A percentile compares a stretch with the other conserved stretches of the same genome.
Evolutionary conservation across 371 early-diverging fungal species (phyloP).

Genomic region (Mucor velutinosus): DNA sequence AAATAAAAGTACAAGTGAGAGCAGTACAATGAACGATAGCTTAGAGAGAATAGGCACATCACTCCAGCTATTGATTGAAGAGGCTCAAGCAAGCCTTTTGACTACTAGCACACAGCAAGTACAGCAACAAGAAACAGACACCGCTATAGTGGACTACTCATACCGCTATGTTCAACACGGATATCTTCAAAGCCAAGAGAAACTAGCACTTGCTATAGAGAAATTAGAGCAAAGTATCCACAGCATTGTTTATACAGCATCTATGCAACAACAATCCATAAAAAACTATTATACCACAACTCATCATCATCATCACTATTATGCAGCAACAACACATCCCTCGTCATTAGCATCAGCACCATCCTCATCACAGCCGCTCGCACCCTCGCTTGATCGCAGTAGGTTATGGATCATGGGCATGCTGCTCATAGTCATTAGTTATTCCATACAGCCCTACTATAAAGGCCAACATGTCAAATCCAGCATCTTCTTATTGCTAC

Average conservation of each 20-base stretch:
- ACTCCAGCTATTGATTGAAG: slow-evolving; percentile 14
- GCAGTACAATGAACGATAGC: slow-evolving; percentile 10
- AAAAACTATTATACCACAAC: background rate
- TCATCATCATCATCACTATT: background rate
- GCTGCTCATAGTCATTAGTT: background rate
- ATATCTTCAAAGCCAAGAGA: slow-evolving; percentile 11
- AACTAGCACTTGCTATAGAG: slow-evolving; percentile 6
- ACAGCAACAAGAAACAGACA: background rate
- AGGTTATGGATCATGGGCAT: background rate
- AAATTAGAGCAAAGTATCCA: slow-evolving; percentile 16
- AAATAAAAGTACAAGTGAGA: background rate
- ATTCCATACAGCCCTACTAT: background rate
- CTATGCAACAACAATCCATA: background rate
- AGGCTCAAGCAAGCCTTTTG: slow-evolving; percentile 19
- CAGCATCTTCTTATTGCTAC: background rate
- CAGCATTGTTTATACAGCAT: background rate
- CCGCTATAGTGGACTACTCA: background rate
- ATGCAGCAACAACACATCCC: background rate
- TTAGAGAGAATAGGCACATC: slow-evolving; percentile 15
- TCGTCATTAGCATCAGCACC: background rate
- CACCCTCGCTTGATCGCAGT: background rate
- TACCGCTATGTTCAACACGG: background rate
- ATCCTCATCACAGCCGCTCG: background rate
- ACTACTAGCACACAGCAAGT: background rate
- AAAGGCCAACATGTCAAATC: background rate